A percentile compares a stretch with the other conserved stretches of the same genome.
These are phyloP conservation scores for Eragrostis nindensis DNA, from an alignment of 176 grass and related monocot genomes.

Conservation along the genomic window DNA sequence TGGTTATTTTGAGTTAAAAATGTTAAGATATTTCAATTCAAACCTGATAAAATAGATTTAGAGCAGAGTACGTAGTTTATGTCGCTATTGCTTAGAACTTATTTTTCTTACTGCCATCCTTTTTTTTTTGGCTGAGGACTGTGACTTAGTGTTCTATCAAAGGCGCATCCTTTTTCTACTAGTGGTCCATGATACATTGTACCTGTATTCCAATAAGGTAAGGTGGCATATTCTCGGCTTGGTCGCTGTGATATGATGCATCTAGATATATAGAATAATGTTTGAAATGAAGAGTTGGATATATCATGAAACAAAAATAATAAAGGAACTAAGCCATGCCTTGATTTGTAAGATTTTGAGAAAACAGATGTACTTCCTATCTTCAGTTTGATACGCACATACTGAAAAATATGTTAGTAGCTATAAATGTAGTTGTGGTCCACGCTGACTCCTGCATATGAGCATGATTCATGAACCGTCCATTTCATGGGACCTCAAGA, in stretches of 20 bases:
- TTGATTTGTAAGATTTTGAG: not conserved
- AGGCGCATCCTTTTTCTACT: not conserved
- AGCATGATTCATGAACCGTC: not conserved
- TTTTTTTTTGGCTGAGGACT: not conserved
- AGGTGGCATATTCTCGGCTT: not conserved
- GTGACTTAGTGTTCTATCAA: not conserved
- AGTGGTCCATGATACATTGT: too few relatives aligned
- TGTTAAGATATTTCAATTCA: too few relatives aligned
- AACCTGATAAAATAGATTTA: too few relatives aligned
- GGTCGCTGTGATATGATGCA: not conserved
- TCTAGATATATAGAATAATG: not conserved
- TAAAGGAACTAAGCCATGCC: not conserved
- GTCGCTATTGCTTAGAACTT: too few relatives aligned
- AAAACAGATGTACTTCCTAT: not conserved
- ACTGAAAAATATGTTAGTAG: too few relatives aligned
- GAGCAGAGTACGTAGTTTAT: too few relatives aligned
- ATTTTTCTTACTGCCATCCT: not conserved
- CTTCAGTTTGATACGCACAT: not conserved
- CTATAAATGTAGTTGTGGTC: too few relatives aligned
- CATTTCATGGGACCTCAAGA: not conserved
- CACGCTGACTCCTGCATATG: not conserved
- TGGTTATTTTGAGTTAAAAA: too few relatives aligned
- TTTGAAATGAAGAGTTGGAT: not conserved
- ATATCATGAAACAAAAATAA: not conserved
- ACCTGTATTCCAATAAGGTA: constrained; percentile 2